Evolutionary conservation across 164 flowering plant genomes (phyloP).

Genomic region (Aristolochia californica): DNA sequence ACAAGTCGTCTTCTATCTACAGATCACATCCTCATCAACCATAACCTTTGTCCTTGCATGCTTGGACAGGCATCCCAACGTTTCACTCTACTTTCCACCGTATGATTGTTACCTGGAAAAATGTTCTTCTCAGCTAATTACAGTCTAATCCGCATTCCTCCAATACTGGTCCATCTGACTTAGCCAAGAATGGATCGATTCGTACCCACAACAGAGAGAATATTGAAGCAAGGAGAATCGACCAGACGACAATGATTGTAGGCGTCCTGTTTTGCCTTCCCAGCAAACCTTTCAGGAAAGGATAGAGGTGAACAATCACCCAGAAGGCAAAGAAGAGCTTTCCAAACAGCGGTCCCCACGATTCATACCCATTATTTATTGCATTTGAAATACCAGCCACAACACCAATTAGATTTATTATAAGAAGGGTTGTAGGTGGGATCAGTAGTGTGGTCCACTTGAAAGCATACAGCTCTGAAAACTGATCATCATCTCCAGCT

Average conservation of each 20-base stretch:
- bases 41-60: constrained; percentile 9
- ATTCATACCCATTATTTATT: constrained; percentile 54
- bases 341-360: constrained; percentile 64
- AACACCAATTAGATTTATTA: constrained; percentile 48
- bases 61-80: background rate
- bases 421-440: constrained; percentile 50
- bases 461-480: constrained; percentile 45
- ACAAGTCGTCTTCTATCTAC: constrained; percentile 24
- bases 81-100: background rate
- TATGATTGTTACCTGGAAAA: background rate
- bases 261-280: constrained; percentile 56
- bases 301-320: constrained; percentile 60
- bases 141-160: constrained; percentile 56
- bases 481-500: constrained; percentile 42
- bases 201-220: constrained; percentile 64
- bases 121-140: constrained; percentile 17
- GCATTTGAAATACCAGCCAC: constrained; percentile 62
- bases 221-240: constrained; percentile 51
- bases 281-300: constrained; percentile 57
- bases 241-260: constrained; percentile 56
- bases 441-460: constrained; percentile 63
- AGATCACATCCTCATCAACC: constrained; percentile 12
- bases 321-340: constrained; percentile 57
- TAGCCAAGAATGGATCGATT: constrained; percentile 50
- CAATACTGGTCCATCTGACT: constrained; percentile 33